A percentile compares a stretch with the other conserved stretches of the same genome.
These are phyloP conservation scores for Diplodia scrobiculata DNA, from an alignment of 2,329 filamentous ascomycete genomes.

Conservation along the genomic window DNA sequence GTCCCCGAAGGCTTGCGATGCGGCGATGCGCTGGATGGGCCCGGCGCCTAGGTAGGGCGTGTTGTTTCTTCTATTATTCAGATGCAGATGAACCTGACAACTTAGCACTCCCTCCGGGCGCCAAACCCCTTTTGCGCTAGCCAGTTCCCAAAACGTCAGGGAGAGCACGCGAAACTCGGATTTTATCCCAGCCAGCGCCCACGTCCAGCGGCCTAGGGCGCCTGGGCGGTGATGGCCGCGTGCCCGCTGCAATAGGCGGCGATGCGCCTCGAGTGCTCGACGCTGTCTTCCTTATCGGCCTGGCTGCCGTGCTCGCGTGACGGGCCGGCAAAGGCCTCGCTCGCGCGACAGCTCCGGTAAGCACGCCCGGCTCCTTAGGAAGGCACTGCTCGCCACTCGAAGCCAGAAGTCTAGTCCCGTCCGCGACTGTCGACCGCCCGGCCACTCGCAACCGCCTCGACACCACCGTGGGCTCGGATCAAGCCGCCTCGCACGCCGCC, in stretches of 20 bases:
- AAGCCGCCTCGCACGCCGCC: neutral
- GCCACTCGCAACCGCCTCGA: too few species aligned
- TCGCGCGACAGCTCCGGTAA: neutral
- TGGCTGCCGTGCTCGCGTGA: neutral
- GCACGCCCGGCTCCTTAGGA: slow-evolving; percentile 3
- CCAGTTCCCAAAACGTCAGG: slow-evolving; percentile 27
- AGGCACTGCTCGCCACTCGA: slow-evolving; percentile 25
- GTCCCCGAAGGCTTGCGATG: neutral
- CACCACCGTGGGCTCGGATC: too few species aligned
- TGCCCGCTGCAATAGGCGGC: too few species aligned
- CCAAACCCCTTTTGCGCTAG: slow-evolving; percentile 23
- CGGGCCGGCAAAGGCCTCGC: neutral
- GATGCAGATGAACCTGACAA: slow-evolving; percentile 24
- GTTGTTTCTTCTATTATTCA: slow-evolving; percentile 24
- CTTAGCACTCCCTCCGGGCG: slow-evolving; percentile 5
- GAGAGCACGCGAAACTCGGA: slow-evolving; percentile 22
- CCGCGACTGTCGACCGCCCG: neutral
- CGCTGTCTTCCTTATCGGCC: neutral
- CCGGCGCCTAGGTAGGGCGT: neutral
- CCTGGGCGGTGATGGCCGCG: too few species aligned
- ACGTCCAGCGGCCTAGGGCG: neutral
- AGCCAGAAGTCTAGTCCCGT: neutral
- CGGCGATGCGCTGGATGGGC: slow-evolving; percentile 21
- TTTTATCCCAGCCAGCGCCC: slow-evolving; percentile 3
- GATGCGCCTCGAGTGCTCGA: neutral